These are phyloP conservation scores for Hanseniaspora lachancei DNA, from an alignment of 805 yeast genomes.

Conservation along the genomic window DNA sequence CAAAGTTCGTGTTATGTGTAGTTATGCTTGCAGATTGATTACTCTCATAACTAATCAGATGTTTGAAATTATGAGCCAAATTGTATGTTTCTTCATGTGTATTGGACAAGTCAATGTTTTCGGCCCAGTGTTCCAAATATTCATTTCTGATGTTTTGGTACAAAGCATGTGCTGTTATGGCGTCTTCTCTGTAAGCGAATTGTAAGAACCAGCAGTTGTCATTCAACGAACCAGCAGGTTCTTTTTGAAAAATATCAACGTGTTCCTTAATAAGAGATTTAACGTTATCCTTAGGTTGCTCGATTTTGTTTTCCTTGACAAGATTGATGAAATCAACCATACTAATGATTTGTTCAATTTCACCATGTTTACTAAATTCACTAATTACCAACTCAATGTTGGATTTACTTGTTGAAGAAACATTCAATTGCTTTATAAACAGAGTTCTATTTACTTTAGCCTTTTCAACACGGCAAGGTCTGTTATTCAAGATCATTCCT, in stretches of 20 bases:
- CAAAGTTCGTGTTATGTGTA: not conserved
- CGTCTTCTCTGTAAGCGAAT: conserved; percentile 74
- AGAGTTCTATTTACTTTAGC: conserved; percentile 87
- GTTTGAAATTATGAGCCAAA: conserved; percentile 14
- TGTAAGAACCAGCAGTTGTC: conserved; percentile 56
- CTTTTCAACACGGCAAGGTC: conserved; percentile 73
- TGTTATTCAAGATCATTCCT: conserved; percentile 53
- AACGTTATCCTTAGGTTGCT: not conserved
- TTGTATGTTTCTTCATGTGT: conserved; percentile 18
- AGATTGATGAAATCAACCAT: conserved; percentile 18
- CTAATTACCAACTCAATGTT: conserved; percentile 15
- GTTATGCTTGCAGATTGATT: not conserved
- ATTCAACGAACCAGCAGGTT: conserved; percentile 14
- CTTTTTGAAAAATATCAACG: not conserved
- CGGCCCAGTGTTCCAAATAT: conserved; percentile 75
- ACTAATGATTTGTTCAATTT: conserved; percentile 53
- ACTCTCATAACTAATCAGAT: not conserved
- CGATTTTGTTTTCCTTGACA: not conserved
- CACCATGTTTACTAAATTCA: conserved; percentile 42
- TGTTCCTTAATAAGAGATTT: not conserved
- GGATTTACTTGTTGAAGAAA: not conserved
- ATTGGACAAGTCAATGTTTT: conserved; percentile 50
- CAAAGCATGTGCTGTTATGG: conserved; percentile 69
- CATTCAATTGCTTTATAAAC: conserved; percentile 34
- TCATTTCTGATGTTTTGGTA: conserved; percentile 36